A percentile compares a stretch with the other conserved stretches of the same genome.
These are phyloP conservation scores for Coleophoma cylindrospora DNA, from an alignment of 2,329 filamentous ascomycete genomes.

Conservation along the genomic window DNA sequence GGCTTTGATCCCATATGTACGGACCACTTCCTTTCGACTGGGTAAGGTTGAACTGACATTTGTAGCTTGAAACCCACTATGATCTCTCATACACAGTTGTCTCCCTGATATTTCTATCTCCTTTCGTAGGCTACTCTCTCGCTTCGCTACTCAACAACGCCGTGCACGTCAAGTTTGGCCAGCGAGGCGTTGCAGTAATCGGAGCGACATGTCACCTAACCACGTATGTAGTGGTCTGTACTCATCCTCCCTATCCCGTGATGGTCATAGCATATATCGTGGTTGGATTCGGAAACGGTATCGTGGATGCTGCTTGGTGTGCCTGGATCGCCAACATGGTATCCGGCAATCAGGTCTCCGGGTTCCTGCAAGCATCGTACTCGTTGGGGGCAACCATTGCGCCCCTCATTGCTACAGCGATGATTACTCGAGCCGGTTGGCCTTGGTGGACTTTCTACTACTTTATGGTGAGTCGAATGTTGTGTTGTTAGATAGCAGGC, in stretches of 20 bases:
- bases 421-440: conserved; percentile 59
- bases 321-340: conserved; percentile 64
- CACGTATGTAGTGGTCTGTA: conserved; percentile 58
- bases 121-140: conserved; percentile 57
- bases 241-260: conserved; percentile 66
- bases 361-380: conserved; percentile 68
- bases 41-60: background rate
- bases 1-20: conserved; percentile 40
- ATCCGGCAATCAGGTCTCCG: conserved; percentile 65
- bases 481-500: background rate
- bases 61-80: conserved; percentile 51
- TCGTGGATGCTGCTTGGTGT: conserved; percentile 57
- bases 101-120: conserved; percentile 60
- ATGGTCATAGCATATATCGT: conserved; percentile 61
- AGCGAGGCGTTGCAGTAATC: conserved; percentile 65
- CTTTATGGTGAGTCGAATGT: conserved; percentile 52
- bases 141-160: conserved; percentile 58
- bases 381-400: conserved; percentile 65
- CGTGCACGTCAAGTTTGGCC: conserved; percentile 52
- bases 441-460: conserved; percentile 75
- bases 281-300: conserved; percentile 66
- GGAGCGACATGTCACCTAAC: conserved; percentile 58
- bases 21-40: conserved; percentile 3
- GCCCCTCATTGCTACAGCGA: conserved; percentile 66
- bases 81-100: conserved; percentile 53